phyloP scores from a whole-genome alignment of 1,284 basidiomycete species.

The Naganishia albida region DNA sequence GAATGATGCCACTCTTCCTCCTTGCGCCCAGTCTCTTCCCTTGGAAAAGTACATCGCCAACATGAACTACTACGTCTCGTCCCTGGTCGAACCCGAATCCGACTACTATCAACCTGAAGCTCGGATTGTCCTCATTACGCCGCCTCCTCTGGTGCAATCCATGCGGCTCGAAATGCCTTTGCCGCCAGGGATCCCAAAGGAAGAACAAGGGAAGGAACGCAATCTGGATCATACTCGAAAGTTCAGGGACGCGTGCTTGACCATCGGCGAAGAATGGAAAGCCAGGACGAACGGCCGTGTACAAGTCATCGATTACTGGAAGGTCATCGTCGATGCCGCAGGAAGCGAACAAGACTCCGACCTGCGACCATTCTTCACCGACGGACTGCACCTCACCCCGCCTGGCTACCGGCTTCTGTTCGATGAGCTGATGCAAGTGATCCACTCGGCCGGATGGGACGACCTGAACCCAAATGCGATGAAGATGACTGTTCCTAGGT shows the following conservation, averaged over 20 bases:
- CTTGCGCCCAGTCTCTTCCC: constrained; percentile 59
- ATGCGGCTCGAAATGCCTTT: constrained; percentile 43
- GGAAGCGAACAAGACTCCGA: constrained; percentile 58
- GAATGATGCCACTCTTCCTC: constrained; percentile 71
- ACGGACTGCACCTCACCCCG: constrained; percentile 75
- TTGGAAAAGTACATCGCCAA: constrained; percentile 68
- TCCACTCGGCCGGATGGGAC: constrained; percentile 56
- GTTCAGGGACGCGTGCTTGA: constrained; percentile 70
- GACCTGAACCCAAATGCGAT: constrained; percentile 61
- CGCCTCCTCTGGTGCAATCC: constrained; percentile 74
- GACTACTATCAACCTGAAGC: constrained; percentile 71
- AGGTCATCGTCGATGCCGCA: constrained; percentile 65
- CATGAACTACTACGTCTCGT: constrained; percentile 63
- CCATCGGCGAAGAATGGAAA: constrained; percentile 58
- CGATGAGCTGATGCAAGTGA: constrained; percentile 62
- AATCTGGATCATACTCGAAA: constrained; percentile 62
- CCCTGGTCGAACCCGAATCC: constrained; percentile 65
- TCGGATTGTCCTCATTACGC: constrained; percentile 74
- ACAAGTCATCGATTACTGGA: constrained; percentile 70
- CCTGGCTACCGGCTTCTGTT: constrained; percentile 73
- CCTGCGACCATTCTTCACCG: constrained; percentile 56
- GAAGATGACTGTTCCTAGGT: constrained; percentile 46
- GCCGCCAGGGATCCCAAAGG: constrained; percentile 34
- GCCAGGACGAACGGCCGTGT: constrained; percentile 47
- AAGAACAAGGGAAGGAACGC: constrained; percentile 57